Percentiles rank a stretch among this genome's conserved stretches.
phyloP scores from a whole-genome alignment of 2,329 filamentous ascomycete genomes.

The Zarea fungicola region DNA sequence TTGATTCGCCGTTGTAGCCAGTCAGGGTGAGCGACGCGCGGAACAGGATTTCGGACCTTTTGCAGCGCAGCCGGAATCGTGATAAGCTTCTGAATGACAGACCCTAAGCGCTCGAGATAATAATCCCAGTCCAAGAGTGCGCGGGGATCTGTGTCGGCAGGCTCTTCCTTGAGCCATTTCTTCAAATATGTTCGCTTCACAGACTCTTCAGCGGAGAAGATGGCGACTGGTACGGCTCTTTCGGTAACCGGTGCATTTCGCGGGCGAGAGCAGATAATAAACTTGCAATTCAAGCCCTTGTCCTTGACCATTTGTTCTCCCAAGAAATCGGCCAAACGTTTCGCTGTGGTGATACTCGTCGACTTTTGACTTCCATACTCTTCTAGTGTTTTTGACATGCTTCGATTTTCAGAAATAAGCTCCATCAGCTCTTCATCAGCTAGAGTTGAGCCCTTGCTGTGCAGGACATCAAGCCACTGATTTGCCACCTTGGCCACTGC shows the following conservation, averaged over 20 bases:
- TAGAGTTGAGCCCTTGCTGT: slow-evolving; percentile 81
- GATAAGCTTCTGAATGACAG: slow-evolving; percentile 97
- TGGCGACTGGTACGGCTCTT: slow-evolving; percentile 87
- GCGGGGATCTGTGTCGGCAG: slow-evolving; percentile 82
- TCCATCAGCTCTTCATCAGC: slow-evolving; percentile 97
- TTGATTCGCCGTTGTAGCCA: slow-evolving; percentile 94
- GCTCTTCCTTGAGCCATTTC: slow-evolving; percentile 95
- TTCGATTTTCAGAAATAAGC: slow-evolving; percentile 99
- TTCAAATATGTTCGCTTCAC: slow-evolving; percentile 85
- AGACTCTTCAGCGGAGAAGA: slow-evolving; percentile 87
- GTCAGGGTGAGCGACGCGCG: slow-evolving; percentile 87
- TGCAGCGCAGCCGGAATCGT: slow-evolving; percentile 96
- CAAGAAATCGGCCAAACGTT: slow-evolving; percentile 88
- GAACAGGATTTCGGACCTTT: slow-evolving; percentile 91
- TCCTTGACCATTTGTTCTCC: slow-evolving; percentile 99
- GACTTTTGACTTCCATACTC: slow-evolving; percentile 96
- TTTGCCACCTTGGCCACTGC: slow-evolving; percentile 94
- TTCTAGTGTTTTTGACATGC: slow-evolving; percentile 93
- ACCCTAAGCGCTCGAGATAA: slow-evolving; percentile 90
- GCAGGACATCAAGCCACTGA: slow-evolving; percentile 90
- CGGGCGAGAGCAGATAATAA: slow-evolving; percentile 88
- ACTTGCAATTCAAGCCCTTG: slow-evolving; percentile 98
- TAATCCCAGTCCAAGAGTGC: slow-evolving; percentile 94
- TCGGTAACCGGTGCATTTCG: slow-evolving; percentile 91
- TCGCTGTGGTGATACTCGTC: slow-evolving; percentile 97